Evolutionary conservation across 2,329 filamentous ascomycete genomes (phyloP), one percentile per base, ranked within the genome.

Genomic region (Claviceps pazoutovae): DNA sequence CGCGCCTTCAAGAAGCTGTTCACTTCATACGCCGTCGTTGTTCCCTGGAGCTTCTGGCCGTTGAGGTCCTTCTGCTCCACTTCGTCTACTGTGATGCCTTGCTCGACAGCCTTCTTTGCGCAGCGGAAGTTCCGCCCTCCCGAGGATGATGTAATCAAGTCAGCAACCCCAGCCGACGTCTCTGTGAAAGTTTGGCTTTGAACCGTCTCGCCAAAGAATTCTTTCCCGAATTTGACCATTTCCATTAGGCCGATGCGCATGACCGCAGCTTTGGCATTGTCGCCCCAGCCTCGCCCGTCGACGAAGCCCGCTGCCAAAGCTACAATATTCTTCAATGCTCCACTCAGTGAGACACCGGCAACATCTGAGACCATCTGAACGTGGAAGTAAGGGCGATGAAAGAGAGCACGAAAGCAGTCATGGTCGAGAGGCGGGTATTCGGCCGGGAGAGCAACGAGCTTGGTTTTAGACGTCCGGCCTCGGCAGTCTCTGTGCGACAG

Each of bases 191-290:
- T 98, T 53, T 79, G 80, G 9, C 85, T 80, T 57, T 85, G 79
- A 26, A 93, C 84, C 1, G 86, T 87, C 61, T 90, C 79, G 17
- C 82, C 80, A 66, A 97, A 98, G 74, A 97, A 98, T 60, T 85
- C 82, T 67, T 90, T 88, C 57, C 91, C 91, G 60, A 98, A 98
- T 64, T 86, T 85, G 62, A 97, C 88, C 84, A 96, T 95, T 71
- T 98, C 93, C 60, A 96, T 77, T 46, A 98, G 80, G 7, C 93
- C 93, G 19, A 97, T 85, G 43, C 93, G 86, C 88, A 98, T 97
- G 55, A 98, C 84, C 46, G 93, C 93, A n/a, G 93, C 89, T 73
- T 98, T 97, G 58, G 91, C 91, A 60, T 97, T 98, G 73, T 97
- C 90, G 62, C 93, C 93, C 91, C 93, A 98, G 58, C 91, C 91